Conservation (phyloP, 257 asterid species). For the Solanum clarkiae region DNA sequence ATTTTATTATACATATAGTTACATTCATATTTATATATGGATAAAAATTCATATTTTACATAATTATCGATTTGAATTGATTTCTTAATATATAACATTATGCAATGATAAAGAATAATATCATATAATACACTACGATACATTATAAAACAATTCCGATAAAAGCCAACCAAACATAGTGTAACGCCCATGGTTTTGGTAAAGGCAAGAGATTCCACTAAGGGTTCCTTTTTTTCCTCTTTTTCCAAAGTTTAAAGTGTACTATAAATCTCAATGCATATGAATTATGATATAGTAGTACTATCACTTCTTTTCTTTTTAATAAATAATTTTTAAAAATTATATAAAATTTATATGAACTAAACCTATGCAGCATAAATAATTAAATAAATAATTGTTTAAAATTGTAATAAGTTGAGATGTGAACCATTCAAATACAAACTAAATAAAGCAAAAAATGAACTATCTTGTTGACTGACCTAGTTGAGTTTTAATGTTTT, state of each 20-base stretch:
- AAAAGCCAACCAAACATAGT: background rate
- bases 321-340: background rate
- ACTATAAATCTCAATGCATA: background rate
- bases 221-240: background rate
- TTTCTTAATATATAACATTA: too few relatives aligned
- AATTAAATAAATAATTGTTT: background rate
- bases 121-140: too few relatives aligned
- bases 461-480: background rate
- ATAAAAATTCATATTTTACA: too few relatives aligned
- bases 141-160: too few relatives aligned
- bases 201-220: background rate
- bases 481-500: background rate
- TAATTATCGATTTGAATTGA: too few relatives aligned
- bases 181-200: background rate
- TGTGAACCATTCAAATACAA: background rate
- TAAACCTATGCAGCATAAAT: background rate
- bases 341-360: background rate
- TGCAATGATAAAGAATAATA: too few relatives aligned
- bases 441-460: background rate
- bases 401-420: background rate
- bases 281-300: background rate
- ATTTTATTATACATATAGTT: too few relatives aligned
- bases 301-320: background rate
- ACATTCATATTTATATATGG: too few relatives aligned
- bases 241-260: background rate